Conservation (phyloP, 2,329 filamentous ascomycete species). For the Dactylellina leptospora region DNA sequence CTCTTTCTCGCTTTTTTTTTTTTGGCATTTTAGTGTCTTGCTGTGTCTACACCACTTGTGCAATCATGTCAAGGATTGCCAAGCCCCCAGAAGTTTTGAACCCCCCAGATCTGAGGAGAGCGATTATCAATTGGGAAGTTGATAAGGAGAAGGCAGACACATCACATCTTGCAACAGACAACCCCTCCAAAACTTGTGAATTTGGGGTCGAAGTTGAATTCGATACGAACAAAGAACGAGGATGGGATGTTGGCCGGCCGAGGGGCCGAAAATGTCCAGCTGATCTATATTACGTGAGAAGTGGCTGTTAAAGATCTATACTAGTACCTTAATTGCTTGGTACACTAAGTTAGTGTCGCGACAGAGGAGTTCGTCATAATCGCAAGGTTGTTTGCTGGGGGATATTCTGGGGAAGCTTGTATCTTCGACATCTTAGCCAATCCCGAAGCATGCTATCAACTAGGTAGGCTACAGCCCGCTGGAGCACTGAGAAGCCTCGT, state of each 20-base stretch:
- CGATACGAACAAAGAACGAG: conserved; percentile 19
- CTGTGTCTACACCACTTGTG: background rate
- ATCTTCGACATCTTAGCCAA: no score
- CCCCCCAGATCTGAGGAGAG: conserved; percentile 9
- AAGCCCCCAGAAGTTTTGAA: conserved; percentile 31
- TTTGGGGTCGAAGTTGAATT: no score
- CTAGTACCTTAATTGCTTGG: background rate
- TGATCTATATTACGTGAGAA: conserved; percentile 29
- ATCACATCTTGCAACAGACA: conserved; percentile 5
- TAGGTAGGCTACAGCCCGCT: no score
- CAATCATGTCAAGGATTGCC: conserved; percentile 1
- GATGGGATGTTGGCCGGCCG: background rate
- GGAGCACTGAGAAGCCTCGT: no score
- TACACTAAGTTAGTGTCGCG: background rate
- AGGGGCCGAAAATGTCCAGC: conserved; percentile 27
- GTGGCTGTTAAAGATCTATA: background rate
- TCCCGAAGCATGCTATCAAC: no score
- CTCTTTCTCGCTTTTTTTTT: no score
- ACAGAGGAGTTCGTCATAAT: background rate
- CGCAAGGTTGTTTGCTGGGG: background rate
- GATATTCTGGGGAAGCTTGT: background rate
- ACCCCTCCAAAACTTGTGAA: background rate
- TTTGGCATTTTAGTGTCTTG: no score
- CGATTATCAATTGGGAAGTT: conserved; percentile 34
- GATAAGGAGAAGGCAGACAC: conserved; percentile 30